Conservation (phyloP, 208 protist genomes). For the Vickermania spadyakhi region DNA sequence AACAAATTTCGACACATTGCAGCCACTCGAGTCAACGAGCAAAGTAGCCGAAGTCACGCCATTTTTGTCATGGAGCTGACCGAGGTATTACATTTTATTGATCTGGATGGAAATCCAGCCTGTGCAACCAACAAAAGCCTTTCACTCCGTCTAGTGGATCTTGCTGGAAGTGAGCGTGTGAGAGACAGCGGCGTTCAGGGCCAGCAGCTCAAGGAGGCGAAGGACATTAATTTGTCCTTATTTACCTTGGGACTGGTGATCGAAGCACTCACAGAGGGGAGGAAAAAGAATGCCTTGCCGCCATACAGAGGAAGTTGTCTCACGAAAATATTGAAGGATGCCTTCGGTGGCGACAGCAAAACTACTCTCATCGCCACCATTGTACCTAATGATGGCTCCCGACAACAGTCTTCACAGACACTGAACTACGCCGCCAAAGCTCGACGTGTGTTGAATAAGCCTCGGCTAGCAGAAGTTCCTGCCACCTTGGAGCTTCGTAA, state of each 20-base stretch:
- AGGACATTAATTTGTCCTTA: conserved; percentile 79
- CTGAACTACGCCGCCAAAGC: conserved; percentile 81
- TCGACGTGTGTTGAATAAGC: conserved; percentile 64
- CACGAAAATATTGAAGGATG: conserved; percentile 80
- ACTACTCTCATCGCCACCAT: conserved; percentile 86
- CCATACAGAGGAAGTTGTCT: conserved; percentile 81
- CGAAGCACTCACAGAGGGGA: conserved; percentile 55
- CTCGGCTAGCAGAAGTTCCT: conserved; percentile 66
- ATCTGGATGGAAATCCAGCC: conserved; percentile 40
- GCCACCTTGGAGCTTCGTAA: conserved; percentile 58
- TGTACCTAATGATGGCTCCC: conserved; percentile 40
- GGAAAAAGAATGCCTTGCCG: conserved; percentile 48
- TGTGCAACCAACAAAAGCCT: conserved; percentile 58
- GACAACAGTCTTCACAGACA: conserved; percentile 64
- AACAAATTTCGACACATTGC: conserved; percentile 65
- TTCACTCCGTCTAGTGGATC: conserved; percentile 73
- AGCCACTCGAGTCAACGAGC: conserved; percentile 69
- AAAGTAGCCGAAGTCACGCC: conserved; percentile 80
- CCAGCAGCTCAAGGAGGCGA: conserved; percentile 73
- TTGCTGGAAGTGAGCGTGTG: conserved; percentile 83
- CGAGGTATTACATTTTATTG: conserved; percentile 48
- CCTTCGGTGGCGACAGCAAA: conserved; percentile 87
- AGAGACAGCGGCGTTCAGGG: conserved; percentile 66
- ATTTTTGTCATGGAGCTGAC: conserved; percentile 77
- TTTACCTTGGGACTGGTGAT: conserved; percentile 86